A percentile compares a stretch with the other conserved stretches of the same genome.
These are phyloP conservation scores for Suillus tomentosus DNA, from an alignment of 768 basidiomycete species.

Conservation along the genomic window DNA sequence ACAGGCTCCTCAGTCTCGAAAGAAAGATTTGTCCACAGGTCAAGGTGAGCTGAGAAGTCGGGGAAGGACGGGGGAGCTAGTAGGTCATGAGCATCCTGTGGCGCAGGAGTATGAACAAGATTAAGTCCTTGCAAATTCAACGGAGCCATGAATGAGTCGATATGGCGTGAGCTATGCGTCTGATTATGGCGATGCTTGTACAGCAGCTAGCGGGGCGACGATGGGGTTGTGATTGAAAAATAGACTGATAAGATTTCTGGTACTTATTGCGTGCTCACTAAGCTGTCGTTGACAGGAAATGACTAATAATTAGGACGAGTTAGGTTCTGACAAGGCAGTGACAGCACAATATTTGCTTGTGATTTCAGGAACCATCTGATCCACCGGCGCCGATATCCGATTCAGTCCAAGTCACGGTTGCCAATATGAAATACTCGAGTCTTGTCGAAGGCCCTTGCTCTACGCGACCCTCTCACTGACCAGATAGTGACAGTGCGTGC, in stretches of 20 bases:
- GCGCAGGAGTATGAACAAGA: conserved; percentile 59
- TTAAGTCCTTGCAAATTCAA: conserved; percentile 78
- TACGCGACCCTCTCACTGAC: no score
- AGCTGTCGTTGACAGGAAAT: not conserved
- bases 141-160: conserved; percentile 57
- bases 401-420: no score
- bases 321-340: not conserved
- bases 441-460: no score
- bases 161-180: not conserved
- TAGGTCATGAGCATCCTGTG: conserved; percentile 52
- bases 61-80: conserved; percentile 65
- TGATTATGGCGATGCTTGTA: not conserved
- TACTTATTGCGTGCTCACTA: conserved; percentile 17
- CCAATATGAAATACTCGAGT: no score
- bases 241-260: conserved; percentile 17
- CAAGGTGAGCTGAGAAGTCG: conserved; percentile 76
- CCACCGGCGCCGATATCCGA: no score
- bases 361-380: not conserved
- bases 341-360: conserved; percentile 3
- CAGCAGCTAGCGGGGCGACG: conserved; percentile 8
- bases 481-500: not conserved
- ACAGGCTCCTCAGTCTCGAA: conserved; percentile 73
- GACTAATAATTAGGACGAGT: conserved; percentile 10
- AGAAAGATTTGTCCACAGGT: conserved; percentile 80
- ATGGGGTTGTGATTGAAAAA: conserved; percentile 16